These are phyloP conservation scores for Wakefieldia striispora DNA, from an alignment of 768 basidiomycete genomes.

Conservation along the genomic window DNA sequence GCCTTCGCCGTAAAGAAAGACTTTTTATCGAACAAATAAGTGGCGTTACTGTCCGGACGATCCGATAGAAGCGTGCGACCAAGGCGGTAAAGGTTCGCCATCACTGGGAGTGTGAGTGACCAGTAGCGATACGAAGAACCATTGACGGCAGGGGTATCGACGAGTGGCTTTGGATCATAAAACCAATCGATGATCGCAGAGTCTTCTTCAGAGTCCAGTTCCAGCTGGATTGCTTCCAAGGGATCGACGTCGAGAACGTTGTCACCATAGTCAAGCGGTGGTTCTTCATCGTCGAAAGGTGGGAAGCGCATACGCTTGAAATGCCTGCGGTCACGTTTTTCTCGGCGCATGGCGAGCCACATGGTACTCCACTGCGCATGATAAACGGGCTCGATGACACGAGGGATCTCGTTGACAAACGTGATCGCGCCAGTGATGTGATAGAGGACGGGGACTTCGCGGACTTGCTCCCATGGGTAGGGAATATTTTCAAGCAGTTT, in stretches of 20 bases:
- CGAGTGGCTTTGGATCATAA: slow-evolving; percentile 93
- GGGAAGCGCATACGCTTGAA: slow-evolving; percentile 99
- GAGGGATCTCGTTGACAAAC: slow-evolving; percentile 97
- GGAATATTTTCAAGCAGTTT: slow-evolving; percentile 99
- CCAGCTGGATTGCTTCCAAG: slow-evolving; percentile 95
- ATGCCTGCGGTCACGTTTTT: slow-evolving; percentile 97
- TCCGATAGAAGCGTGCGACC: slow-evolving; percentile 94
- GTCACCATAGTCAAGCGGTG: slow-evolving; percentile 98
- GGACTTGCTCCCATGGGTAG: slow-evolving; percentile 98
- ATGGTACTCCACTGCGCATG: slow-evolving; percentile 99
- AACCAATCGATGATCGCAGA: slow-evolving; percentile 94
- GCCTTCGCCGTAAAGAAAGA: slow-evolving; percentile 98
- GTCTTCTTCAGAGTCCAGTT: slow-evolving; percentile 92
- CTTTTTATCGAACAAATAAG: slow-evolving; percentile 96
- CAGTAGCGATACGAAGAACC: slow-evolving; percentile 92
- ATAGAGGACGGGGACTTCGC: slow-evolving; percentile 97
- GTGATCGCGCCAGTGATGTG: slow-evolving; percentile 99
- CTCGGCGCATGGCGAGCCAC: slow-evolving; percentile 99
- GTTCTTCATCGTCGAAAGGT: slow-evolving; percentile 99
- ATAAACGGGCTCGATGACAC: slow-evolving; percentile 95
- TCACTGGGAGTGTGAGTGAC: slow-evolving; percentile 88
- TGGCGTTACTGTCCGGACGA: slow-evolving; percentile 85
- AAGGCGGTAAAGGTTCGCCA: slow-evolving; percentile 95
- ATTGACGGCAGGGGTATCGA: slow-evolving; percentile 89
- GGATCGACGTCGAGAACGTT: slow-evolving; percentile 98